These are phyloP conservation scores for Arthromyces matolae DNA, from an alignment of 768 basidiomycete genomes.

Conservation along the genomic window DNA sequence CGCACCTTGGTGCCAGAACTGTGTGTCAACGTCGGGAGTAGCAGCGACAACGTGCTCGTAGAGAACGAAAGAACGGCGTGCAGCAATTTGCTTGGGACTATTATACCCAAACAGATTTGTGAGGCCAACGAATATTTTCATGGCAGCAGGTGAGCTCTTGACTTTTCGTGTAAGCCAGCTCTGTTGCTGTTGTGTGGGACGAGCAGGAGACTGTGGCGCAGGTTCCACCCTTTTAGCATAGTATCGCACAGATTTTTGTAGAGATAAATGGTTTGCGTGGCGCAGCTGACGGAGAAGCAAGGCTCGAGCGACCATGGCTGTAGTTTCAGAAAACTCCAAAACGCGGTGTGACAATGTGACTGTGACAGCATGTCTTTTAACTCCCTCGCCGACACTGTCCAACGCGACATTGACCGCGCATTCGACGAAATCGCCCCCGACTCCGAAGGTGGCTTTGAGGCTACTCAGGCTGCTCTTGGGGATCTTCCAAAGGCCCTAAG, in stretches of 20 bases:
- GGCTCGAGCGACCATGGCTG: conserved; percentile 15
- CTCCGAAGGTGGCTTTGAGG: conserved; percentile 7
- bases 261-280: conserved; percentile 5
- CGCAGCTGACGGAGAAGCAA: conserved; percentile 12
- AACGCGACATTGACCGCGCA: conserved; percentile 48
- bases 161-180: conserved; percentile 58
- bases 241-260: not conserved
- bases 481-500: conserved; percentile 60
- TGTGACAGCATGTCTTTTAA: conserved; percentile 30
- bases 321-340: not conserved
- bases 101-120: conserved; percentile 56
- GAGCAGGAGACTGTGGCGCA: not conserved
- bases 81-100: conserved; percentile 58
- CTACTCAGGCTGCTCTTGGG: conserved; percentile 46
- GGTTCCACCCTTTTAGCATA: conserved; percentile 1
- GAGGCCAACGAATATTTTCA: conserved; percentile 42
- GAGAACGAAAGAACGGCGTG: conserved; percentile 50
- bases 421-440: conserved; percentile 34
- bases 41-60: conserved; percentile 56
- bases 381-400: conserved; percentile 38
- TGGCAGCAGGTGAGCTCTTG: conserved; percentile 44
- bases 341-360: conserved; percentile 11
- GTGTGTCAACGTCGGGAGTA: conserved; percentile 53
- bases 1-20: conserved; percentile 66
- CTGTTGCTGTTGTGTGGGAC: not conserved